Percentiles rank a stretch among this genome's conserved stretches.
Conservation (phyloP, 352 stramenopile genomes). For the Phytophthora pini region DNA sequence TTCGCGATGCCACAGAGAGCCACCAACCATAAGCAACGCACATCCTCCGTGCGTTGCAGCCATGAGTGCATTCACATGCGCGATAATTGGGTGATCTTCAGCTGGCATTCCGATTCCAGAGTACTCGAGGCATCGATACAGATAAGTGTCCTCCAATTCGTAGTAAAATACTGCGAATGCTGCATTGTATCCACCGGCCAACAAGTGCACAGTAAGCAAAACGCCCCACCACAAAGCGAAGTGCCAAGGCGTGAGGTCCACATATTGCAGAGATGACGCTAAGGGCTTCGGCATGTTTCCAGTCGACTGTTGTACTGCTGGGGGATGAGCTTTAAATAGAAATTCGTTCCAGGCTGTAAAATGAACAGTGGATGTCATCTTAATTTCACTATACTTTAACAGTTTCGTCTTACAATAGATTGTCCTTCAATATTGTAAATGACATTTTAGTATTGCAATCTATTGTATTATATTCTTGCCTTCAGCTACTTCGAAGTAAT, state of each 20-base stretch:
- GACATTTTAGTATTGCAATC: background rate
- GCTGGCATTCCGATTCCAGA: conserved; percentile 1
- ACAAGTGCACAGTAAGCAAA: background rate
- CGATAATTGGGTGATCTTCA: background rate
- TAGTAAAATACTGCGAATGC: background rate
- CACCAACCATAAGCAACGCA: background rate
- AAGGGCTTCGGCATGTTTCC: background rate
- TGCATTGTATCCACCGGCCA: background rate
- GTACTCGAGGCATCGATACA: conserved; percentile 5
- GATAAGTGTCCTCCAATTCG: background rate
- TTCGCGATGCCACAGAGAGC: background rate
- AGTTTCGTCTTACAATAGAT: no score
- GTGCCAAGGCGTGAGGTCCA: conserved; percentile 1
- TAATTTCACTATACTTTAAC: no score
- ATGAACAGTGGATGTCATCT: no score
- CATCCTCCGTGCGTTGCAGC: background rate
- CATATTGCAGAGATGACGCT: background rate
- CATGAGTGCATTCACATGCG: background rate
- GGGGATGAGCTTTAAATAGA: no score
- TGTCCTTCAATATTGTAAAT: no score
- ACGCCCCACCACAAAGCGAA: background rate
- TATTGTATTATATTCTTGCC: no score
- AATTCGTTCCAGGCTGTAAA: no score
- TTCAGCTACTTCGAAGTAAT: no score
- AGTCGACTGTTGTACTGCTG: background rate